Evolutionary conservation across 208 protist species (phyloP).

Genomic region (Naegleria lovaniensis): DNA sequence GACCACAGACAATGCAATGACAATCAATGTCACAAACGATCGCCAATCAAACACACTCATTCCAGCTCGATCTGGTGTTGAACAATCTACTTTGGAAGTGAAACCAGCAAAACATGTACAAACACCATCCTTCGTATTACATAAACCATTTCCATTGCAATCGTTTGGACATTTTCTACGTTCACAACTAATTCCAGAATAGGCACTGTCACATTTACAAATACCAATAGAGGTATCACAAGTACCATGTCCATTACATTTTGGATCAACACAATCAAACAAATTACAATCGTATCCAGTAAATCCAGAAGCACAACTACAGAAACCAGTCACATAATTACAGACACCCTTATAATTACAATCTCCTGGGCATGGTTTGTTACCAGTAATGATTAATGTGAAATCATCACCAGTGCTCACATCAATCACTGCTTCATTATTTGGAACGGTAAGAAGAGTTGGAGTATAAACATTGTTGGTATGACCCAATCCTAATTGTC

Average conservation of each 20-base stretch:
- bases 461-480: background rate
- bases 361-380: background rate
- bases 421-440: background rate
- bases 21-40: background rate
- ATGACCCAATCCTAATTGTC: constrained; percentile 2
- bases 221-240: constrained; percentile 15
- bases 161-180: constrained; percentile 4
- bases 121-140: background rate
- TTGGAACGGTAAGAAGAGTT: background rate
- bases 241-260: background rate
- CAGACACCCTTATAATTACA: background rate
- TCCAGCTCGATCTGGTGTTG: background rate
- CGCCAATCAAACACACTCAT: background rate
- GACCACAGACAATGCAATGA: background rate
- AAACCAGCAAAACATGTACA: constrained; percentile 1
- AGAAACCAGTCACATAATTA: background rate
- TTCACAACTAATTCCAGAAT: background rate
- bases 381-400: background rate
- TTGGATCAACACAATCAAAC: constrained; percentile 17
- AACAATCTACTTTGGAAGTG: background rate
- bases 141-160: constrained; percentile 7
- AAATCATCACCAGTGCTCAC: background rate
- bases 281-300: background rate
- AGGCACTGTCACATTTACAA: background rate
- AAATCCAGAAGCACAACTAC: background rate